phyloP scores from a whole-genome alignment of 1,284 basidiomycete genomes.

The Marasmius fiardii region DNA sequence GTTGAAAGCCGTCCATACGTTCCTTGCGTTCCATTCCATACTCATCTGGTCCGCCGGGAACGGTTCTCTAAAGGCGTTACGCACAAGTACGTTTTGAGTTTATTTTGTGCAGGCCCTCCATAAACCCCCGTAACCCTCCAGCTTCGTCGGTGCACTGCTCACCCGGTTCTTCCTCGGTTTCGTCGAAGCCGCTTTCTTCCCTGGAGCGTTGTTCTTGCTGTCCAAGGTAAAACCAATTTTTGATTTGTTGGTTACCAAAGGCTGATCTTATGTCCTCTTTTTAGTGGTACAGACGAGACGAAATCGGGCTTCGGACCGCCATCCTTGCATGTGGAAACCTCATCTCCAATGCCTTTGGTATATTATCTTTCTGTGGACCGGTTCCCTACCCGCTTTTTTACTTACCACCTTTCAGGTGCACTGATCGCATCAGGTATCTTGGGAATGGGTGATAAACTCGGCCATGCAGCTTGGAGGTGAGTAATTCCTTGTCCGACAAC shows the following conservation, averaged over 20 bases:
- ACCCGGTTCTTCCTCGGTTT: constrained; percentile 68
- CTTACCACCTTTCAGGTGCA: constrained; percentile 28
- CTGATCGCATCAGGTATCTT: constrained; percentile 70
- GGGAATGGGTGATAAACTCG: constrained; percentile 65
- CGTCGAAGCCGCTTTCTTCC: constrained; percentile 64
- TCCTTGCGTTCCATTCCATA: neutral
- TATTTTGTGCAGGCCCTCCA: neutral
- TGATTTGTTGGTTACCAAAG: constrained; percentile 14
- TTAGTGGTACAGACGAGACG: constrained; percentile 66
- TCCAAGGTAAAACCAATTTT: constrained; percentile 33
- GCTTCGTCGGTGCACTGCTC: constrained; percentile 63
- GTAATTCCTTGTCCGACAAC: constrained; percentile 9
- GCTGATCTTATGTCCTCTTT: constrained; percentile 31
- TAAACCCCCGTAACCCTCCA: constrained; percentile 18
- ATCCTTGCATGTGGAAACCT: constrained; percentile 56
- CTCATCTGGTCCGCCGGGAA: neutral
- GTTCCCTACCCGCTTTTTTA: neutral
- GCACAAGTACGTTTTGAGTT: constrained; percentile 27
- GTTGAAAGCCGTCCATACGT: constrained; percentile 2
- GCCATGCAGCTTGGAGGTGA: constrained; percentile 69
- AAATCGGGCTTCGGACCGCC: constrained; percentile 64
- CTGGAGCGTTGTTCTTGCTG: constrained; percentile 52
- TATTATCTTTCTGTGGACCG: neutral
- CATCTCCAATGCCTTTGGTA: constrained; percentile 69
- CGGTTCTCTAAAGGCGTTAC: constrained; percentile 29